These are phyloP conservation scores for Pinguiococcus pyrenoidosus DNA, from an alignment of 108 stramenopile genomes.

Conservation along the genomic window DNA sequence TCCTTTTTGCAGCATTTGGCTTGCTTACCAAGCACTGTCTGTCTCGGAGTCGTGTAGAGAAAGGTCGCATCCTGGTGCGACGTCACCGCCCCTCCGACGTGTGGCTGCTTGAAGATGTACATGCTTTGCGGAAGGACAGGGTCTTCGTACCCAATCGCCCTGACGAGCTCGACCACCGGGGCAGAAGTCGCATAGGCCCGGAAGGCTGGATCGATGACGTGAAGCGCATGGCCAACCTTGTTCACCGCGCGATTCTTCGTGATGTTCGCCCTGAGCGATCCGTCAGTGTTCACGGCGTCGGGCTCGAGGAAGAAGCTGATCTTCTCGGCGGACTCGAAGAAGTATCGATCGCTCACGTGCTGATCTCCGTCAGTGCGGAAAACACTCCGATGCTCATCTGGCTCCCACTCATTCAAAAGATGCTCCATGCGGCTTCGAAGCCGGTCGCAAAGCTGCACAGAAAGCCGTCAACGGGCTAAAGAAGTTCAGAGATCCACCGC, in stretches of 20 bases:
- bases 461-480: too few species aligned
- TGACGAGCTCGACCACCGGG: slow-evolving; percentile 42
- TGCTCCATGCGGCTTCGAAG: neutral
- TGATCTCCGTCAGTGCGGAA: slow-evolving; percentile 66
- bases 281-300: slow-evolving; percentile 37
- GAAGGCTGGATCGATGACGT: slow-evolving; percentile 40
- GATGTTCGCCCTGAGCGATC: slow-evolving; percentile 16
- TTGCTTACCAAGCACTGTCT: too few species aligned
- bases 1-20: too few species aligned
- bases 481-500: too few species aligned
- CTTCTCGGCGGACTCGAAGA: slow-evolving; percentile 55
- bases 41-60: slow-evolving; percentile 62
- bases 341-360: slow-evolving; percentile 62
- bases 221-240: slow-evolving; percentile 80
- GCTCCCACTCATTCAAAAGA: neutral
- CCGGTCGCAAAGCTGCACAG: too few species aligned
- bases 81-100: slow-evolving; percentile 60
- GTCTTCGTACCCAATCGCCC: slow-evolving; percentile 59
- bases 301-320: slow-evolving; percentile 60
- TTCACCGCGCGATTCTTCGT: slow-evolving; percentile 58
- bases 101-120: slow-evolving; percentile 86
- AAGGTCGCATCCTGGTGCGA: slow-evolving; percentile 86
- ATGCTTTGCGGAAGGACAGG: slow-evolving; percentile 76
- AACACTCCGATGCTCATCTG: slow-evolving; percentile 8
- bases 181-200: slow-evolving; percentile 41